phyloP scores from a whole-genome alignment of 306 rosid species.

The Leucaena leucocephala region DNA sequence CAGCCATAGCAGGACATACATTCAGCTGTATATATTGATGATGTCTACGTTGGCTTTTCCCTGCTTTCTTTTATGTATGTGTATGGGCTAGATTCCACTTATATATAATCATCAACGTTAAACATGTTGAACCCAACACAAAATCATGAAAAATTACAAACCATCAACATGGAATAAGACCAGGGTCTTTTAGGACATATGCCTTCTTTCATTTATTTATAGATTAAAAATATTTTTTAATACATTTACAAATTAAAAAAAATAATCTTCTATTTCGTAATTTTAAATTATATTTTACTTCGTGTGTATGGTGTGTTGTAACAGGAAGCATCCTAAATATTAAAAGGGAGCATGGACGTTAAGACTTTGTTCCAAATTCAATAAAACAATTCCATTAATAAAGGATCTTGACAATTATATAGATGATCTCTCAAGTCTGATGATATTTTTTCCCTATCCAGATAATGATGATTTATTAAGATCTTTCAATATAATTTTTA shows the following conservation, averaged over 20 bases:
- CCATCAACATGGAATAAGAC: background rate
- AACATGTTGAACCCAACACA: background rate
- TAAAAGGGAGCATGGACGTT: background rate
- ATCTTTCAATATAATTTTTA: background rate
- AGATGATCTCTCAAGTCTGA: background rate
- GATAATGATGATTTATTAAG: background rate
- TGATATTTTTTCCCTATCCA: background rate
- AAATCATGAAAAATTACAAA: background rate
- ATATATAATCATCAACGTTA: background rate
- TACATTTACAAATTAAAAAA: background rate
- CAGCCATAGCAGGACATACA: background rate
- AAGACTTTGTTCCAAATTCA: background rate
- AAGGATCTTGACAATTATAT: background rate
- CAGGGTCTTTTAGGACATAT: background rate
- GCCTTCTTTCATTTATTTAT: background rate
- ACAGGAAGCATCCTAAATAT: background rate
- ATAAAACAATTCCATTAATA: background rate
- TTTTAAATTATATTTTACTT: background rate
- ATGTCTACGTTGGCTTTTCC: background rate
- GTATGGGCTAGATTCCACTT: background rate
- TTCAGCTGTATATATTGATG: background rate
- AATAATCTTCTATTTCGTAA: background rate
- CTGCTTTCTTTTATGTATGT: background rate
- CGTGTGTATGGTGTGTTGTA: background rate
- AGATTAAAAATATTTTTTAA: background rate